Evolutionary conservation across 495 filamentous ascomycete genomes (phyloP).

Genomic region (Aspergillus funiculosus): DNA sequence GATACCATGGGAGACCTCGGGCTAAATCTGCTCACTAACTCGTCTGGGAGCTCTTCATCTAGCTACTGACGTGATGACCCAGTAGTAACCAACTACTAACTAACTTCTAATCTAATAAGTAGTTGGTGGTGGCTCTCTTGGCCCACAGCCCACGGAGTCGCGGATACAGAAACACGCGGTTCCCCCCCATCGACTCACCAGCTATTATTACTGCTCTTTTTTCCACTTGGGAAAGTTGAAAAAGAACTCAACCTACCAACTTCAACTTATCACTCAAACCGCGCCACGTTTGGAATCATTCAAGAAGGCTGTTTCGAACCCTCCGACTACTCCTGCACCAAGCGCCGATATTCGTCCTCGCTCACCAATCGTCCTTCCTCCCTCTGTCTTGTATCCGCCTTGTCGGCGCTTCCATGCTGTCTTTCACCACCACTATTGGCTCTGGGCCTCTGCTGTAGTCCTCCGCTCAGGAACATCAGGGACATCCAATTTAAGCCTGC

Average conservation of each 20-base stretch:
- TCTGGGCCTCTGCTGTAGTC: slow-evolving; percentile 1
- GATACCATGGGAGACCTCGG: too few relatives aligned
- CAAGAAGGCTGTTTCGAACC: slow-evolving; percentile 13
- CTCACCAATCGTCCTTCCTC: slow-evolving; percentile 9
- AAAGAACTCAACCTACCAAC: slow-evolving; percentile 4
- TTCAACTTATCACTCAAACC: slow-evolving; percentile 10
- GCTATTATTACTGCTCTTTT: too few relatives aligned
- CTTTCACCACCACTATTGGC: slow-evolving; percentile 18
- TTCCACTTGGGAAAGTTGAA: not conserved
- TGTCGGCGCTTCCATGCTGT: slow-evolving; percentile 21
- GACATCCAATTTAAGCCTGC: slow-evolving; percentile 16
- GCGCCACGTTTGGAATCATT: slow-evolving; percentile 19
- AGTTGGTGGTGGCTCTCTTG: not conserved
- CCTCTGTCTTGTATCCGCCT: slow-evolving; percentile 15
- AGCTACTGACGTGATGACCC: not conserved
- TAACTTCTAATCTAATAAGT: too few relatives aligned
- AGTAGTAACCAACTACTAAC: too few relatives aligned
- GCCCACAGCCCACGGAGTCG: slow-evolving; percentile 1
- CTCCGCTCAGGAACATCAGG: slow-evolving; percentile 14
- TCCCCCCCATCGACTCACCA: too few relatives aligned
- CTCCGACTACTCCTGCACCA: slow-evolving; percentile 16
- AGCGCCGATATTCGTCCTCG: slow-evolving; percentile 15
- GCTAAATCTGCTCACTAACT: not conserved
- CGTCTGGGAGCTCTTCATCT: not conserved
- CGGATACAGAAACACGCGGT: too few relatives aligned